Conservation (phyloP, 352 stramenopile genomes). For the Thraustochytrium sp. region DNA sequence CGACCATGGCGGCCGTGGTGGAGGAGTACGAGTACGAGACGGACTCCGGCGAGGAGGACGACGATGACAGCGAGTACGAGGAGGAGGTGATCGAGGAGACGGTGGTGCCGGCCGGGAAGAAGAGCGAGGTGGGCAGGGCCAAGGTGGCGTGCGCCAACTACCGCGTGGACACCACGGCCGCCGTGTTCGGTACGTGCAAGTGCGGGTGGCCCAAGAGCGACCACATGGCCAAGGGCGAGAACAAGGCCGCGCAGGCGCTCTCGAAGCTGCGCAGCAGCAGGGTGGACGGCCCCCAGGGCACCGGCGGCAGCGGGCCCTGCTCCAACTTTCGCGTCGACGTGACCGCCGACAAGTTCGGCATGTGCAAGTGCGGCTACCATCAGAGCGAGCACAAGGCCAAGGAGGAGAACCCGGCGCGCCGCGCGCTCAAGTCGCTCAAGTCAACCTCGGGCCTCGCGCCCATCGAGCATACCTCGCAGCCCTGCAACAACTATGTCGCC, state of each 20-base stretch:
- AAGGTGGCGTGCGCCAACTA: conserved; percentile 14
- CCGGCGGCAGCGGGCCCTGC: conserved; percentile 3
- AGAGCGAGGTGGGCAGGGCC: not conserved
- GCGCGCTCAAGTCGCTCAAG: conserved; percentile 2
- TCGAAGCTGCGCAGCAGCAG: not conserved
- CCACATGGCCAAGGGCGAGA: conserved; percentile 14
- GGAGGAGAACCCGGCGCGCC: conserved; percentile 19
- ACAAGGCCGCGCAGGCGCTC: conserved; percentile 37
- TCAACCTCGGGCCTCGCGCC: not conserved
- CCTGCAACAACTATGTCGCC: conserved; percentile 35
- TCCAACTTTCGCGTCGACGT: conserved; percentile 45
- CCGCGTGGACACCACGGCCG: conserved; percentile 34
- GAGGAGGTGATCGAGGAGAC: not conserved
- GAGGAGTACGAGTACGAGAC: conserved; percentile 7
- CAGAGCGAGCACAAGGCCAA: conserved; percentile 36
- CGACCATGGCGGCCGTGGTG: too few relatives aligned
- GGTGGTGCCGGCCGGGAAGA: not conserved
- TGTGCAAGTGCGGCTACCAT: conserved; percentile 43
- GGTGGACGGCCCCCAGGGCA: not conserved
- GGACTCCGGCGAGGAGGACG: not conserved
- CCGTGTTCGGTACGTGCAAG: conserved; percentile 43
- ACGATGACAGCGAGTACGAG: not conserved
- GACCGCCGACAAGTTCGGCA: conserved; percentile 36
- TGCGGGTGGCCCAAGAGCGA: conserved; percentile 30
- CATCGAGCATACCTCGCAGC: not conserved